Percentiles rank a stretch among this genome's conserved stretches.
Evolutionary conservation across 75 land plant species (phyloP).

Genomic region (Pinus albicaulis): DNA sequence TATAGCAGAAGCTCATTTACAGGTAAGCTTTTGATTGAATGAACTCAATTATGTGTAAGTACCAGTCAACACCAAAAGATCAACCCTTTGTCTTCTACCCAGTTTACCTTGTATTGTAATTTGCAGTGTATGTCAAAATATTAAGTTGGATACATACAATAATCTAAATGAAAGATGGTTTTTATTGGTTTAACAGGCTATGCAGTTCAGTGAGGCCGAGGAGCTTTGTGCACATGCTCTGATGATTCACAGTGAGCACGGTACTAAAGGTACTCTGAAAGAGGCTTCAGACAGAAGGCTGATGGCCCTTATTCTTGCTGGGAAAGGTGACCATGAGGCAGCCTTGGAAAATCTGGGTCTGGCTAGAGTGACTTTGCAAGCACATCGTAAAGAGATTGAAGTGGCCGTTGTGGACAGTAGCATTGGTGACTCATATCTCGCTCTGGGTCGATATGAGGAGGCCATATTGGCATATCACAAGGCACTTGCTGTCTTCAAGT

Average conservation of each 20-base stretch:
- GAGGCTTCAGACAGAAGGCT: slow-evolving; percentile 41
- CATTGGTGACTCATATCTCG: slow-evolving; percentile 38
- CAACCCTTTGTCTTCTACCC: background rate
- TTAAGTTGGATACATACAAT: background rate
- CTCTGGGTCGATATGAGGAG: slow-evolving; percentile 31
- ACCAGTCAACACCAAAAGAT: too few relatives aligned
- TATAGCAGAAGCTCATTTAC: slow-evolving; percentile 40
- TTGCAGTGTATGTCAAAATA: background rate
- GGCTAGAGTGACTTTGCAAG: slow-evolving; percentile 20
- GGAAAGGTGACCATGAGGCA: slow-evolving; percentile 32
- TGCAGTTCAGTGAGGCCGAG: slow-evolving; percentile 43
- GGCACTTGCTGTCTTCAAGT: slow-evolving; percentile 31
- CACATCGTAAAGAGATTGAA: slow-evolving; percentile 19
- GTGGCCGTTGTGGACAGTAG: slow-evolving; percentile 31
- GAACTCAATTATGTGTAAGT: too few relatives aligned
- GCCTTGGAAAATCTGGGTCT: slow-evolving; percentile 40
- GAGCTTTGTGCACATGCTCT: slow-evolving; percentile 30
- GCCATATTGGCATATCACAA: slow-evolving; percentile 33
- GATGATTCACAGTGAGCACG: slow-evolving; percentile 17
- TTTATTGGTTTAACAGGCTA: slow-evolving; percentile 17
- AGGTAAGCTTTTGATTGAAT: slow-evolving; percentile 18
- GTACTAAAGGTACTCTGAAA: slow-evolving; percentile 30
- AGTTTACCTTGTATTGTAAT: background rate
- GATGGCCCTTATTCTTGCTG: slow-evolving; percentile 34
- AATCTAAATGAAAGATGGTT: background rate